phyloP scores from a whole-genome alignment of 2,329 filamentous ascomycete species.

The Colletotrichum chrysophilum region DNA sequence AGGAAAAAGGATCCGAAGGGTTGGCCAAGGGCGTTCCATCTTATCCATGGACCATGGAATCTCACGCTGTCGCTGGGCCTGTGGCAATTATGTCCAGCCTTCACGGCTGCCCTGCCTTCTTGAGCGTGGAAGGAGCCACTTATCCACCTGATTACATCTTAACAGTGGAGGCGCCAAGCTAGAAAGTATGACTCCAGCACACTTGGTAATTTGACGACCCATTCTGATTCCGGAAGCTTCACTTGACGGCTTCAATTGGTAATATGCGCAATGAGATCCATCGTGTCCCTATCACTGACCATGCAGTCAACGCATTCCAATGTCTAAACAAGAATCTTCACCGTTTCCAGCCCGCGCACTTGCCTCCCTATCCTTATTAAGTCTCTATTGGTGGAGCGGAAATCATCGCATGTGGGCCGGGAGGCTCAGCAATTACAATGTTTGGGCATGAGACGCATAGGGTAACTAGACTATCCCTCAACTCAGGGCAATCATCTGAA shows the following conservation, averaged over 20 bases:
- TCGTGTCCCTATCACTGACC: not conserved
- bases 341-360: no score
- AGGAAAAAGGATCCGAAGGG: not conserved
- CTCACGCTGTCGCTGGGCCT: not conserved
- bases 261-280: not conserved
- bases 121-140: not conserved
- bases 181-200: not conserved
- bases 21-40: not conserved
- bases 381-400: no score
- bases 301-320: not conserved
- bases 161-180: not conserved
- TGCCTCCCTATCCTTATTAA: no score
- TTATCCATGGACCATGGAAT: not conserved
- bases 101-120: not conserved
- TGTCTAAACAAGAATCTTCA: not conserved
- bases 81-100: accelerated
- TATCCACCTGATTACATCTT: not conserved
- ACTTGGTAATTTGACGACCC: not conserved
- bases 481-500: not conserved
- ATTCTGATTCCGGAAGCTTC: not conserved
- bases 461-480: not conserved
- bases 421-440: not conserved
- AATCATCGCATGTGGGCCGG: not conserved
- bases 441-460: not conserved
- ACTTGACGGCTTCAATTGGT: not conserved